Conservation (phyloP, 202 grass and related monocot genomes). For the Carex sylvatica region DNA sequence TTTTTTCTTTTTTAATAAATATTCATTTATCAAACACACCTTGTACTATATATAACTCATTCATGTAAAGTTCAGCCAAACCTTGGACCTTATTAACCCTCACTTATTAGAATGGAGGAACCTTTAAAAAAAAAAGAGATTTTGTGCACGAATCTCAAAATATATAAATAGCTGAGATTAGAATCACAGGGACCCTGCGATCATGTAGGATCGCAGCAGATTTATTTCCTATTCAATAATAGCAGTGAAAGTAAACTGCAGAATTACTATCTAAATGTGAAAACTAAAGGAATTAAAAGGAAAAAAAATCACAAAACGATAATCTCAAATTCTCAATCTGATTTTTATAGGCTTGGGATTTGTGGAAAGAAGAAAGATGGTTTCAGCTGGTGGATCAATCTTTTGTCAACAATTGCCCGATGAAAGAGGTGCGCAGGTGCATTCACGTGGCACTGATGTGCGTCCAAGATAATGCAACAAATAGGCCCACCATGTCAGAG, state of each 20-base stretch:
- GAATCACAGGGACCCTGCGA: too few species aligned
- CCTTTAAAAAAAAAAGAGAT: too few species aligned
- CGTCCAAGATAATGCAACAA: constrained; percentile 43
- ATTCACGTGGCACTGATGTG: constrained; percentile 31
- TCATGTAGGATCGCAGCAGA: too few species aligned
- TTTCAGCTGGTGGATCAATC: constrained; percentile 35
- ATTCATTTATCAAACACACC: too few species aligned
- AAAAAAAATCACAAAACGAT: not conserved
- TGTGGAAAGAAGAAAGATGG: constrained; percentile 47
- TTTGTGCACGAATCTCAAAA: too few species aligned
- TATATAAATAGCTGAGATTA: too few species aligned
- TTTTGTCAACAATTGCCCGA: constrained; percentile 10
- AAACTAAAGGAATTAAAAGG: not conserved
- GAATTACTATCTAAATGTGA: not conserved
- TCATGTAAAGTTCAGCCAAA: too few species aligned
- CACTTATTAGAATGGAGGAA: too few species aligned
- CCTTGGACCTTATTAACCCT: too few species aligned
- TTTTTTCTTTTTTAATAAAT: too few species aligned
- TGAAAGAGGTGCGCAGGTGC: constrained; percentile 23
- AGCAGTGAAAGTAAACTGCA: not conserved
- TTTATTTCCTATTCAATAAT: not conserved
- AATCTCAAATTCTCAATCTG: constrained; percentile 5
- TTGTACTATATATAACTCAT: too few species aligned
- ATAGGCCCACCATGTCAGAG: constrained; percentile 46
- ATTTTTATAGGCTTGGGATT: constrained; percentile 41